Percentiles rank a stretch among this genome's conserved stretches.
Conservation (phyloP, 2,329 filamentous ascomycete species). For the Beauveria caledonica region DNA sequence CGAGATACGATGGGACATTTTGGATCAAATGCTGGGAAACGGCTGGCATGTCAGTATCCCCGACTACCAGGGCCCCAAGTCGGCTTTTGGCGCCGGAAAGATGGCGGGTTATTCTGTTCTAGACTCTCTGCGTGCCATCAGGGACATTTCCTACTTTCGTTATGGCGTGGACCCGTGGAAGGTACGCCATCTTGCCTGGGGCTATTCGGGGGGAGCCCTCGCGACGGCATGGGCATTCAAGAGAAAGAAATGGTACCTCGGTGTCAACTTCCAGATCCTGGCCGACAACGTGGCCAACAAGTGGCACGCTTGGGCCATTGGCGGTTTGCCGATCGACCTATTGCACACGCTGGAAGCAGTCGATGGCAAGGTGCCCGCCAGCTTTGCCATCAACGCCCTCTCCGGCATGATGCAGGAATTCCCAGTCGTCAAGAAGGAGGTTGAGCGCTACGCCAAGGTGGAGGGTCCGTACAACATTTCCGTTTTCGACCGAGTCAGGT, state of each 20-base stretch:
- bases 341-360: slow-evolving; percentile 25
- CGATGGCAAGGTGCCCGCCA: slow-evolving; percentile 19
- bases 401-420: slow-evolving; percentile 18
- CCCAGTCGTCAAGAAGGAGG: slow-evolving; percentile 4
- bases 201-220: slow-evolving; percentile 47
- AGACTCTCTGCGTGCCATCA: slow-evolving; percentile 28
- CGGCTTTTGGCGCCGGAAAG: slow-evolving; percentile 34
- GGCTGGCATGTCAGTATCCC: slow-evolving; percentile 39
- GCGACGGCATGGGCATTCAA: slow-evolving; percentile 45
- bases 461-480: not conserved
- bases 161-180: slow-evolving; percentile 27
- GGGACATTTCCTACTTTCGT: slow-evolving; percentile 26
- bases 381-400: slow-evolving; percentile 15
- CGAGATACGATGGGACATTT: slow-evolving; percentile 8
- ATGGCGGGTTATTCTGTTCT: slow-evolving; percentile 35
- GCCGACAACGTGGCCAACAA: too few relatives aligned
- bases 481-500: not conserved
- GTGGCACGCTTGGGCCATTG: slow-evolving; percentile 20
- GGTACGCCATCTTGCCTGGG: slow-evolving; percentile 35
- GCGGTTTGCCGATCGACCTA: slow-evolving; percentile 36
- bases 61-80: slow-evolving; percentile 36
- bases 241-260: slow-evolving; percentile 32
- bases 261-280: too few relatives aligned
- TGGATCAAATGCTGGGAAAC: slow-evolving; percentile 23
- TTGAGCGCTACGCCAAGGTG: not conserved